phyloP scores from a whole-genome alignment of 768 basidiomycete species.

The Rickenella mellea region DNA sequence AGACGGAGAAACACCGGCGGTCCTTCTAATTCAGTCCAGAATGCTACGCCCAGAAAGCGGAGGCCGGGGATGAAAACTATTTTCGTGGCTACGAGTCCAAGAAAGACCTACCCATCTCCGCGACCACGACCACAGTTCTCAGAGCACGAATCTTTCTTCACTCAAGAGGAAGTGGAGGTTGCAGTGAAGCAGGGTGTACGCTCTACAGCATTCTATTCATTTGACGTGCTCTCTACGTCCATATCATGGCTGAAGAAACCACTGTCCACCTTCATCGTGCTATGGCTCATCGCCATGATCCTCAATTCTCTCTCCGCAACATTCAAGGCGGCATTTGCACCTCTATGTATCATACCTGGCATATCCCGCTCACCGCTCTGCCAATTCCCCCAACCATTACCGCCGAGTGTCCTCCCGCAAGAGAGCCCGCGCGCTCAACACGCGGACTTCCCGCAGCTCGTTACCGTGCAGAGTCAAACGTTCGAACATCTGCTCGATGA shows the following conservation, averaged over 20 bases:
- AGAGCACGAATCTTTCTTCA: constrained; percentile 14
- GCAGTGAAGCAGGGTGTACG: constrained; percentile 8
- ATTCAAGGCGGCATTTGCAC: constrained; percentile 38
- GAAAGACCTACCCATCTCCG: background rate
- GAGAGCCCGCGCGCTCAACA: constrained; percentile 21
- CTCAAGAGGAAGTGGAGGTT: constrained; percentile 11
- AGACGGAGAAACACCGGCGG: background rate
- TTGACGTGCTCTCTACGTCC: constrained; percentile 39
- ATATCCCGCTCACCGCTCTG: constrained; percentile 43
- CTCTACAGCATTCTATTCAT: constrained; percentile 28
- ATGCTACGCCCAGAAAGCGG: background rate
- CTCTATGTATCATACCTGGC: constrained; percentile 55
- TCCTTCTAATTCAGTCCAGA: background rate
- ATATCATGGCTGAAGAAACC: constrained; percentile 45
- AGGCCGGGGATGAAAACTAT: background rate
- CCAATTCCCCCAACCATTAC: constrained; percentile 8
- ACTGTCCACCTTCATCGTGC: constrained; percentile 40
- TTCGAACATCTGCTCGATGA: constrained; percentile 58
- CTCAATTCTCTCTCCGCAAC: constrained; percentile 29
- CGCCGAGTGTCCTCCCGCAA: constrained; percentile 2
- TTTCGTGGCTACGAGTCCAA: background rate
- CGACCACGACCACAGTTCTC: constrained; percentile 11
- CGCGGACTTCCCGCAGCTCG: constrained; percentile 55
- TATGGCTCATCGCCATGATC: constrained; percentile 41
- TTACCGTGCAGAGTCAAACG: constrained; percentile 48